Evolutionary conservation across 2,329 filamentous ascomycete genomes (phyloP).

Genomic region (Pseudopyricularia cyperi): DNA sequence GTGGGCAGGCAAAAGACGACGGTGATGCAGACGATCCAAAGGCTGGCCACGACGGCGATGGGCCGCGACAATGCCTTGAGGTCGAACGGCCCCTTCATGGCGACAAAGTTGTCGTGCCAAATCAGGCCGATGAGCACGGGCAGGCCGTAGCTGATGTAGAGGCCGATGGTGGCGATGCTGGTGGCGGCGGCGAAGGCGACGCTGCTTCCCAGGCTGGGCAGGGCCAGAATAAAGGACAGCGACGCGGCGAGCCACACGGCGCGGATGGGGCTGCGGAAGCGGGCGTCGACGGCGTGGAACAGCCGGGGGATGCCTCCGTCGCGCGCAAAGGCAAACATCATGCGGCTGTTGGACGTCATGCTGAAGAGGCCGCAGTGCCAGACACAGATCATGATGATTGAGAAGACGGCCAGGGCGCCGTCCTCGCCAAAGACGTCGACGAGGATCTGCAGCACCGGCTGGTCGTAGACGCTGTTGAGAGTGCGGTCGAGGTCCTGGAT

Average conservation of each 20-base stretch:
- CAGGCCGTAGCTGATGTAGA: constrained; percentile 45
- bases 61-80: constrained; percentile 29
- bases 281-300: constrained; percentile 38
- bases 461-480: constrained; percentile 27
- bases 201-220: constrained; percentile 38
- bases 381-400: constrained; percentile 42
- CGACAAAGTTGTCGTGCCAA: constrained; percentile 32
- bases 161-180: constrained; percentile 43
- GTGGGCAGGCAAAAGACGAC: constrained; percentile 45
- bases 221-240: constrained; percentile 39
- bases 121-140: constrained; percentile 42
- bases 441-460: constrained; percentile 46
- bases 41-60: constrained; percentile 30
- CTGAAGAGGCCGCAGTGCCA: constrained; percentile 49
- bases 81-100: constrained; percentile 42
- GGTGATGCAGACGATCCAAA: constrained; percentile 41
- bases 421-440: constrained; percentile 18
- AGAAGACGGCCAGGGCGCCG: constrained; percentile 41
- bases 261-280: constrained; percentile 35
- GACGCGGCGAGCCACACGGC: constrained; percentile 41
- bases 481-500: constrained; percentile 42
- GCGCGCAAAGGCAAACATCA: constrained; percentile 46
- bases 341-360: constrained; percentile 41
- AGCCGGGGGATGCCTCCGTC: constrained; percentile 38
- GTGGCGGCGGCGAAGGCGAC: constrained; percentile 47